phyloP scores from a whole-genome alignment of 176 grass and related monocot species.

The Aegilops umbellulata region DNA sequence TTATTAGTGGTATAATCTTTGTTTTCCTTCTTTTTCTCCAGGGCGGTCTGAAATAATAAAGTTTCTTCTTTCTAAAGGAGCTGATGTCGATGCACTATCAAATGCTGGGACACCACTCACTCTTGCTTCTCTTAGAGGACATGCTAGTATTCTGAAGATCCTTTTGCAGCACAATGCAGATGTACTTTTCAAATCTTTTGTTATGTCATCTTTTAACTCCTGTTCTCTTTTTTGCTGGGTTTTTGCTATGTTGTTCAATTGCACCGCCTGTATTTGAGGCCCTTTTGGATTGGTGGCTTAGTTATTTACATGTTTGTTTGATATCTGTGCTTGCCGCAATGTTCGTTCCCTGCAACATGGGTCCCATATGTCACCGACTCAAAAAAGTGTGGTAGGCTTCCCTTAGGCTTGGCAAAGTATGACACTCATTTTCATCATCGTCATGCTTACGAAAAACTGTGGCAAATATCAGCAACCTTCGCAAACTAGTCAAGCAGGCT shows the following conservation, averaged over 20 bases:
- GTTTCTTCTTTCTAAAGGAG: conserved; percentile 50
- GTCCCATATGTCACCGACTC: neutral
- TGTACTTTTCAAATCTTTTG: neutral
- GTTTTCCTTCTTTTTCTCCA: conserved; percentile 25
- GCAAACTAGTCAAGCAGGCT: neutral
- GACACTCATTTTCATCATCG: neutral
- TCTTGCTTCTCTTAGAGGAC: conserved; percentile 24
- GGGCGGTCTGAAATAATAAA: conserved; percentile 30
- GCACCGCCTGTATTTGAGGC: neutral
- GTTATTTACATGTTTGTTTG: neutral
- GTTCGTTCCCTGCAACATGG: neutral
- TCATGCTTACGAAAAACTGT: neutral
- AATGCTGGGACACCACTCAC: conserved; percentile 5
- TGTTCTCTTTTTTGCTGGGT: neutral
- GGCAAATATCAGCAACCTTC: neutral
- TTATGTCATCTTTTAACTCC: neutral
- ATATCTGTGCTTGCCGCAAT: neutral
- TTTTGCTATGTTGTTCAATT: neutral
- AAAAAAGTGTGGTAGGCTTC: neutral
- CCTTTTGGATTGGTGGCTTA: neutral
- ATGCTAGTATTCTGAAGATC: conserved; percentile 32
- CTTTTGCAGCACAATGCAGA: conserved; percentile 26
- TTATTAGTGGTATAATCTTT: neutral
- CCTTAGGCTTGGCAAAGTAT: neutral
- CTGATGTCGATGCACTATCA: conserved; percentile 23